These are phyloP conservation scores for Aurantiochytrium sp. DNA, from an alignment of 108 stramenopile species.

Conservation along the genomic window DNA sequence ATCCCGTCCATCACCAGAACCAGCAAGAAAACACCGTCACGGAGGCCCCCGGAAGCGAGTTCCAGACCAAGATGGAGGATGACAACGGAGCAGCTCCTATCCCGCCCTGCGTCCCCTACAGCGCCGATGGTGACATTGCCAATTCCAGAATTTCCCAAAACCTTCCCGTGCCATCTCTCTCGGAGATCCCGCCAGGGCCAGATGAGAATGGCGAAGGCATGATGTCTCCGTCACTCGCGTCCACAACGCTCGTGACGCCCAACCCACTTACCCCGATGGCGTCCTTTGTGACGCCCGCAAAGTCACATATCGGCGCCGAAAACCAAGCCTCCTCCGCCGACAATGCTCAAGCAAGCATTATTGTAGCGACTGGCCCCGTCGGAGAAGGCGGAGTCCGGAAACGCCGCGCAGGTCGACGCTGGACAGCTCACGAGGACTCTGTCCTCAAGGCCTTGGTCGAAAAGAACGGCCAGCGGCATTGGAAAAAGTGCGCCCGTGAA, in stretches of 20 bases:
- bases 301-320: background rate
- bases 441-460: constrained; percentile 64
- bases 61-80: too few species aligned
- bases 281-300: background rate
- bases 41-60: too few species aligned
- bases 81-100: too few species aligned
- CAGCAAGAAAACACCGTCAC: too few species aligned
- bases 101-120: too few species aligned
- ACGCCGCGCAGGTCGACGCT: constrained; percentile 47
- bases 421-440: constrained; percentile 82
- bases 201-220: too few species aligned
- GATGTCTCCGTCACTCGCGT: background rate
- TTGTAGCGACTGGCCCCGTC: background rate
- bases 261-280: background rate
- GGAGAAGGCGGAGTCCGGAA: background rate
- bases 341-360: background rate
- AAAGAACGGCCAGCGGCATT: constrained; percentile 62
- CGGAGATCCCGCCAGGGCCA: background rate
- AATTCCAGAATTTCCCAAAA: background rate
- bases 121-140: too few species aligned
- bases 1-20: too few species aligned
- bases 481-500: constrained; percentile 62
- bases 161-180: background rate
- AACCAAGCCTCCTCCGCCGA: background rate
- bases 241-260: background rate